Conservation (phyloP, 306 rosid genomes). For the Prunus dulcis region DNA sequence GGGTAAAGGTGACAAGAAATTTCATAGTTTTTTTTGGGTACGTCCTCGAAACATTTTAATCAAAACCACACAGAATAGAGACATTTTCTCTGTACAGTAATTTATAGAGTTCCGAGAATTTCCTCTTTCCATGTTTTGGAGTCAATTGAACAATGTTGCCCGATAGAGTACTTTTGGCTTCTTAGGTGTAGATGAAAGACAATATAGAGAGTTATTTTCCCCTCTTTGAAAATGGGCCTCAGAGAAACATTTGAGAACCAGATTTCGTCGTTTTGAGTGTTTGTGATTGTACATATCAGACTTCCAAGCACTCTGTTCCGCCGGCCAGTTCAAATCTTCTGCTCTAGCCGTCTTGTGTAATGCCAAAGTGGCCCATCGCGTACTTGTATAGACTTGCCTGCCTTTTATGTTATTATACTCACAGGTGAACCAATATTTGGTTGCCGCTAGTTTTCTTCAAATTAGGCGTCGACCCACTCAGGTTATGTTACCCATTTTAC, state of each 20-base stretch:
- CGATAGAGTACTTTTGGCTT: not conserved
- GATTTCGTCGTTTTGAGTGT: not conserved
- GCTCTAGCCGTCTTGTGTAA: no score
- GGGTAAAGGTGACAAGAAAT: not conserved
- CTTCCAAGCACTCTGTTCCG: not conserved
- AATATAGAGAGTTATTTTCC: not conserved
- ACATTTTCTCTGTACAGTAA: slow-evolving; percentile 4
- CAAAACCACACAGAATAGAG: not conserved
- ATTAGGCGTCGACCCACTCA: no score
- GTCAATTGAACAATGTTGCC: not conserved
- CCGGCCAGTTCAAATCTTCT: not conserved
- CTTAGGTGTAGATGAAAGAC: not conserved
- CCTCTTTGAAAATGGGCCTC: not conserved
- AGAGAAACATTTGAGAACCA: not conserved
- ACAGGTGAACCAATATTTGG: no score
- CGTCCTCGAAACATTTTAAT: not conserved
- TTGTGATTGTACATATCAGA: no score
- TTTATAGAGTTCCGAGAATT: not conserved
- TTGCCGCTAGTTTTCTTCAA: no score
- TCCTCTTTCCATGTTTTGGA: not conserved
- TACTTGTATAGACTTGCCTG: no score
- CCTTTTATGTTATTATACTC: no score
- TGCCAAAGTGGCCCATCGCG: no score
- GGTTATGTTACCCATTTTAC: no score
- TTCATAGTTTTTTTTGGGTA: not conserved